Evolutionary conservation across 1,284 basidiomycete genomes (phyloP), one percentile per base, ranked within the genome.

Genomic region (Tausonia pullulans): DNA sequence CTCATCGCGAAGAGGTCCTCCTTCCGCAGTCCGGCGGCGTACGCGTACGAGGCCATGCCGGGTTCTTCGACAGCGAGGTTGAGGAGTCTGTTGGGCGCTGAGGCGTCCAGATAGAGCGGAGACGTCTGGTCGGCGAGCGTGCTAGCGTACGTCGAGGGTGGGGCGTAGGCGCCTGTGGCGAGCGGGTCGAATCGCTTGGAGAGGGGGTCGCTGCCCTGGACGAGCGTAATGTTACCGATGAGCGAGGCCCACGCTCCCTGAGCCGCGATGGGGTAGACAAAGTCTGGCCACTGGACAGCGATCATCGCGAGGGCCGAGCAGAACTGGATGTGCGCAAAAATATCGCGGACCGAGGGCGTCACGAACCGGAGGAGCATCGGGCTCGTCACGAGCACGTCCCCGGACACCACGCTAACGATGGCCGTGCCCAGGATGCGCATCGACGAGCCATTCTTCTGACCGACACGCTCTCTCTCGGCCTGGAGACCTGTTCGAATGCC

Each of bases 271-370:
- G 93, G 90, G 76, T 96, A 98, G 66, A 87, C 82, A 75, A 94
- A 98, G 11, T 81, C 79, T 1, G 95, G 94, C 94, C 94, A 98
- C 72, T 90, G 81, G 43, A 98, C 91, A 43, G 91, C 88, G 60
- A 97, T 84, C 88, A 96, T 95, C 41, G 85, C 86, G 39, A 98
- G 78, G 58, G 86, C 82, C 4, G 78, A 77, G 66, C 78, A 78
- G 70, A 78, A 98, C 71, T 97, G 93, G 0, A 92, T 88, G 72
- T 95, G 91, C 72, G 90, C 87, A 61, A 97, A 82, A 66, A 98
- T 83, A 75, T 98, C 95, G 67, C 93, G 82, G 77, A 94, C 80
- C 5, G 91, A 91, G 0, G 95, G 94, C 0, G 95, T 97, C 68
- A 88, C 86, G 71, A 94, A 98, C 63, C 94, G 81, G 74, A 96